phyloP scores from a whole-genome alignment of 768 basidiomycete genomes.

The Agaricus blazei region DNA sequence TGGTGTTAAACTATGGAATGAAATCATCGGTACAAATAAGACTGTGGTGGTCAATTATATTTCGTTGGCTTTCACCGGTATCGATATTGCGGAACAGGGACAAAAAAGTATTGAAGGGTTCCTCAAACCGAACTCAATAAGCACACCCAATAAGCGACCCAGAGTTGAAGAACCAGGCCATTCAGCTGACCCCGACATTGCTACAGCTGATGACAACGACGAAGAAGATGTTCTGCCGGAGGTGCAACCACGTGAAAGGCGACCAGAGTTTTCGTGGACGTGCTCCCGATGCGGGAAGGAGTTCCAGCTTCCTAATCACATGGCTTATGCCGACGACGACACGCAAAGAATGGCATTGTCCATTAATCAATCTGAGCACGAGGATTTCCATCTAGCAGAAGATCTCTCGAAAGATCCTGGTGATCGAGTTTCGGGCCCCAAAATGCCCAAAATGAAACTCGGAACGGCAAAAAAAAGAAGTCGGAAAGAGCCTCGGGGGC shows the following conservation, averaged over 20 bases:
- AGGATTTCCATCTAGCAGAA: conserved; percentile 86
- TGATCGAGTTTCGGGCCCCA: conserved; percentile 11
- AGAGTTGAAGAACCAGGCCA: conserved; percentile 23
- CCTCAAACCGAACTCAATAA: conserved; percentile 40
- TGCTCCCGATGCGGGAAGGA: conserved; percentile 55
- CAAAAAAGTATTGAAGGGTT: conserved; percentile 89
- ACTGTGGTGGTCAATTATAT: conserved; percentile 70
- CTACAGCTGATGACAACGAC: not conserved
- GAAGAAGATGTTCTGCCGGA: not conserved
- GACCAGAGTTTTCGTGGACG: conserved; percentile 33
- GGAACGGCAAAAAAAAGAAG: conserved; percentile 22
- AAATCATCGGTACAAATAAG: conserved; percentile 58
- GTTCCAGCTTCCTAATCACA: conserved; percentile 27
- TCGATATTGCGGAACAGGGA: conserved; percentile 70
- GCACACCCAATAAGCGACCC: conserved; percentile 32
- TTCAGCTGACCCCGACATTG: not conserved
- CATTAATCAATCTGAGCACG: conserved; percentile 62
- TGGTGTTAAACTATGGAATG: conserved; percentile 83
- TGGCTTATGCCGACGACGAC: conserved; percentile 19
- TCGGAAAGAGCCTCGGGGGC: conserved; percentile 27
- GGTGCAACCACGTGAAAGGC: conserved; percentile 8
- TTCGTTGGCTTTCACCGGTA: conserved; percentile 69
- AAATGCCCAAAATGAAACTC: conserved; percentile 14
- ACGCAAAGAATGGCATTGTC: conserved; percentile 32
- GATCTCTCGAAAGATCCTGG: conserved; percentile 53